phyloP scores from a whole-genome alignment of 768 basidiomycete species.

The Tricholoma sp. region DNA sequence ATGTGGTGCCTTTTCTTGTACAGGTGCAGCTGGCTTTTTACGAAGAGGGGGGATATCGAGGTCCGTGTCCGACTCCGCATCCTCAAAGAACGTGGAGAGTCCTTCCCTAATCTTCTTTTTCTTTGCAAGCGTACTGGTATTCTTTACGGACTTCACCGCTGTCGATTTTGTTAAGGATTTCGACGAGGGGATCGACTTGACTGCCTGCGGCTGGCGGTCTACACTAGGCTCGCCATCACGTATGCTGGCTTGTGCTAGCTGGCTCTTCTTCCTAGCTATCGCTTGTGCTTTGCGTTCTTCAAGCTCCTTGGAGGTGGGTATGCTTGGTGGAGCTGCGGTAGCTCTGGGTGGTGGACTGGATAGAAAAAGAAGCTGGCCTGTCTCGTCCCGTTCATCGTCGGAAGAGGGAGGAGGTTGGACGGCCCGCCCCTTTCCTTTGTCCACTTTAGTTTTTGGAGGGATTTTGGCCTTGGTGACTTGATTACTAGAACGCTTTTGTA shows the following conservation, averaged over 20 bases:
- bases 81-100: neutral
- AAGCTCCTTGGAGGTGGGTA: neutral
- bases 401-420: neutral
- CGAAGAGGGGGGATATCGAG: neutral
- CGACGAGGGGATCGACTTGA: neutral
- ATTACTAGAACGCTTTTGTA: slow-evolving; percentile 1
- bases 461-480: neutral
- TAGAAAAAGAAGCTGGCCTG: neutral
- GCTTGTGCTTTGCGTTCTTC: neutral
- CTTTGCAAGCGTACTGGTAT: neutral
- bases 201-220: neutral
- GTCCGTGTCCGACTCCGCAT: neutral
- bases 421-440: neutral
- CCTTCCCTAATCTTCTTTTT: neutral
- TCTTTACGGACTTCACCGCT: neutral
- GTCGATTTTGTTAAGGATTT: neutral
- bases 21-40: neutral
- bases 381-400: neutral
- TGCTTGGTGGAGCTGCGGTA: neutral
- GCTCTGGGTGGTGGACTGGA: neutral
- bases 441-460: neutral
- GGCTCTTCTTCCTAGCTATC: neutral
- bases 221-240: neutral
- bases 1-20: neutral
- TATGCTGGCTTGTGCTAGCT: neutral